A percentile compares a stretch with the other conserved stretches of the same genome.
Evolutionary conservation across 1,139 yeast species (phyloP).

Genomic region (Magnusiomyces tetraspermus): DNA sequence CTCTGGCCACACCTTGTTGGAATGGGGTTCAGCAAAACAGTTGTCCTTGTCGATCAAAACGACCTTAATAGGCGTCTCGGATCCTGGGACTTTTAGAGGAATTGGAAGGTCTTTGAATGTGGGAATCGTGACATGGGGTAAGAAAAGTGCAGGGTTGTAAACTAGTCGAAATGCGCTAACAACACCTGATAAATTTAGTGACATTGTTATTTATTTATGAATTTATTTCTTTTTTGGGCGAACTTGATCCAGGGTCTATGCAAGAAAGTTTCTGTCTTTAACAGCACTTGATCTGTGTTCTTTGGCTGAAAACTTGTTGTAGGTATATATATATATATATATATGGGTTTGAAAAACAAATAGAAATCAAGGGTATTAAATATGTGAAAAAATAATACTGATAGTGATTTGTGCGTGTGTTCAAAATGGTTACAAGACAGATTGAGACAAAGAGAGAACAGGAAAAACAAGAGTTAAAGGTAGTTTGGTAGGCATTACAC

Average conservation of each 20-base stretch:
- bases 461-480: background rate
- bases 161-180: conserved; percentile 53
- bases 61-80: conserved; percentile 47
- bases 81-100: conserved; percentile 29
- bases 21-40: conserved; percentile 82
- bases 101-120: conserved; percentile 55
- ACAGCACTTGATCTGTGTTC: too few relatives aligned
- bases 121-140: conserved; percentile 56
- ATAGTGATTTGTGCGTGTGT: background rate
- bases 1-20: conserved; percentile 69
- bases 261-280: background rate
- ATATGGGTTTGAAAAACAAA: too few relatives aligned
- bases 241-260: background rate
- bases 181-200: conserved; percentile 63
- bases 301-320: too few relatives aligned
- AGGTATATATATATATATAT: too few relatives aligned
- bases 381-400: background rate
- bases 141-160: conserved; percentile 54
- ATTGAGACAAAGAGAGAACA: background rate
- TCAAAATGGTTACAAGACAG: background rate
- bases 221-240: background rate
- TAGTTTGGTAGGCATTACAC: background rate
- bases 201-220: background rate
- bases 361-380: background rate
- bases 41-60: conserved; percentile 90